Conservation (phyloP, 805 yeast species). For the Wickerhamomyces bovis region DNA sequence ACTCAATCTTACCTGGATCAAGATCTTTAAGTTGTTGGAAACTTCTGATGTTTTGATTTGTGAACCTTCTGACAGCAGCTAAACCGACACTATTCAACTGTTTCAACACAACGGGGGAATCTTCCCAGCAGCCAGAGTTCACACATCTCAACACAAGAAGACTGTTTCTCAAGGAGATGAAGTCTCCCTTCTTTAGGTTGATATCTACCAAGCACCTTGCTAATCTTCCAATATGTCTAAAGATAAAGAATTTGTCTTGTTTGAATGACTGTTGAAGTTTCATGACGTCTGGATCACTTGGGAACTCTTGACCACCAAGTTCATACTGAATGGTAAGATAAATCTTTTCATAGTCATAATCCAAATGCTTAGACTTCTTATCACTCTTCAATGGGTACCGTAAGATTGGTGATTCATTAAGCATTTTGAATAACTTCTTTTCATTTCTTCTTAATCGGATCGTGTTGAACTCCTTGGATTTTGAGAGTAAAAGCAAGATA, state of each 20-base stretch:
- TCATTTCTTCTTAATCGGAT: conserved; percentile 39
- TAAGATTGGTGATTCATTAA: conserved; percentile 34
- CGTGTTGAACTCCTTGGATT: conserved; percentile 35
- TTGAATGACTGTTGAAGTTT: conserved; percentile 34
- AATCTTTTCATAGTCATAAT: conserved; percentile 30
- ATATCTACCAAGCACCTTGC: conserved; percentile 40
- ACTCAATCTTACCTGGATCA: conserved; percentile 32
- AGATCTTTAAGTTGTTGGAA: conserved; percentile 28
- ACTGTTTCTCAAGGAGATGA: conserved; percentile 33
- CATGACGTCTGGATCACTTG: conserved; percentile 35
- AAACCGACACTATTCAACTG: conserved; percentile 44
- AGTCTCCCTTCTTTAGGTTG: conserved; percentile 35
- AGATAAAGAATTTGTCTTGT: conserved; percentile 38
- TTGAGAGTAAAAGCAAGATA: conserved; percentile 26
- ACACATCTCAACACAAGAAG: conserved; percentile 35
- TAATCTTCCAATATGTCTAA: conserved; percentile 38
- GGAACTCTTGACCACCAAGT: conserved; percentile 43
- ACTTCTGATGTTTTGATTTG: conserved; percentile 27
- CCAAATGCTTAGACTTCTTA: conserved; percentile 22
- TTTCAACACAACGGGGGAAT: conserved; percentile 35
- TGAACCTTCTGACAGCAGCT: conserved; percentile 33
- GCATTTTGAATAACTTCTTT: conserved; percentile 37
- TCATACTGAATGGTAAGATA: conserved; percentile 42
- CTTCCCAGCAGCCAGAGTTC: conserved; percentile 46
- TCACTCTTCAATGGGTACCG: conserved; percentile 31